Base-by-base conservation (phyloP, 352 stramenopile species). In the Sclerospora graminicola region DNA sequence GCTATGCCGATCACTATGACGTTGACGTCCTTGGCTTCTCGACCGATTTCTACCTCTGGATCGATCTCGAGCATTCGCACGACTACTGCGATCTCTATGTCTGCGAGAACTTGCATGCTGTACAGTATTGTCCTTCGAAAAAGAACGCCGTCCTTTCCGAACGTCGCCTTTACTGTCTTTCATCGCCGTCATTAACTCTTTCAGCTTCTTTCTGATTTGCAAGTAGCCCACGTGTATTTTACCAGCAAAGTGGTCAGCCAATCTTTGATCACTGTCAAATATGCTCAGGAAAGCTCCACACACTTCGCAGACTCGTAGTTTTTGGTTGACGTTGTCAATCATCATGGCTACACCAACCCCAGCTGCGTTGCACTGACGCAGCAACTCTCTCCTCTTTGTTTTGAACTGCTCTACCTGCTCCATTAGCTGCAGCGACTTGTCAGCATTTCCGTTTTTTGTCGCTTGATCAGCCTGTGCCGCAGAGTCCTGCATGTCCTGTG, bases 211-310 rank as follows among this genome's bases (percentile, higher is more conserved):
- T 38, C 83, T 56, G 50, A 96, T 94, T 49, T 94, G 73, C 24
- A 95, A 59, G 51, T 92, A 96, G 0, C 86, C 86, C 5, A 96
- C 54, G 30, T 96, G 86, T 19, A 95, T 56, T 56, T 96, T 96
- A 15, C 86, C 86, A 14, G 79, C 81, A 71, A 90, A 96, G 43
- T 96, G 86, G 34, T 96, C 85, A 1, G 82, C 80, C 8, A 96
- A 60, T 11, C 86, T 76, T 2, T 74, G 74, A 41, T 96, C 86
- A 35, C 80, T 95, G 64, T 96, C 86, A 40, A 89, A 95, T 46
- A 95, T 96, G 46, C 82, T 95, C 18, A 96, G 57, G 51, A 95
- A 93, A 3, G 86, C 84, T 5, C 86, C 86, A 46, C 86, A 96
- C 24, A 96, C 80, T 57, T 95, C 83, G 43, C 86, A 96, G 37